phyloP scores from a whole-genome alignment of 1,139 yeast genomes.

The Yamadazyma dendronema region DNA sequence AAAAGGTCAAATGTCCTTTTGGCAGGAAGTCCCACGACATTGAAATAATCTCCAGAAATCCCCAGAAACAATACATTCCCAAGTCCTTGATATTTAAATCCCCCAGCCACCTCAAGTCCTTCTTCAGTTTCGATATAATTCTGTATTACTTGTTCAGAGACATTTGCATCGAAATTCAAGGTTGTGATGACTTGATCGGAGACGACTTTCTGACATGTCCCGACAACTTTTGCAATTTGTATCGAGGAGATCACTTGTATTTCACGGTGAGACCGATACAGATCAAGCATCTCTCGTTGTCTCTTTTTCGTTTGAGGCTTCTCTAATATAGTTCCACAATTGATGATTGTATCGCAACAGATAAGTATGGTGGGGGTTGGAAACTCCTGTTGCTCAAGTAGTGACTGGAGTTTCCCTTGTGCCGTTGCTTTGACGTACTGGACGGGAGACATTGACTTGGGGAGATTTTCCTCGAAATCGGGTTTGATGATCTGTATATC shows the following conservation, averaged over 20 bases:
- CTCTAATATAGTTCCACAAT: conserved; percentile 63
- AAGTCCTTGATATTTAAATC: conserved; percentile 77
- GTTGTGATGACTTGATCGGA: conserved; percentile 22
- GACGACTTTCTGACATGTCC: conserved; percentile 5
- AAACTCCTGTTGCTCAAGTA: conserved; percentile 10
- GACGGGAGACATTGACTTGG: conserved; percentile 51
- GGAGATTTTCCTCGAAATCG: conserved; percentile 70
- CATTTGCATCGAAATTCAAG: conserved; percentile 28
- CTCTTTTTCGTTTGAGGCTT: conserved; percentile 59
- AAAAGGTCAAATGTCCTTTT: conserved; percentile 45
- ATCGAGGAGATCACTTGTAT: conserved; percentile 68
- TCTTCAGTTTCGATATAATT: conserved; percentile 70
- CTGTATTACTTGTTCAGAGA: conserved; percentile 53
- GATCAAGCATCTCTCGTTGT: conserved; percentile 44
- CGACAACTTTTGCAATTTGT: conserved; percentile 37
- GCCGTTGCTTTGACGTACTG: conserved; percentile 77
- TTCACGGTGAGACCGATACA: conserved; percentile 48
- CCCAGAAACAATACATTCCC: conserved; percentile 64
- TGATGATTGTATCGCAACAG: conserved; percentile 89
- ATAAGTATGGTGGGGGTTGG: conserved; percentile 36
- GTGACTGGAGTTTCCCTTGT: conserved; percentile 47
- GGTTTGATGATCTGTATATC: conserved; percentile 52
- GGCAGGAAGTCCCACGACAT: conserved; percentile 88
- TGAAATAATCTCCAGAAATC: conserved; percentile 78
- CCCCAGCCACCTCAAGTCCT: conserved; percentile 86